A percentile compares a stretch with the other conserved stretches of the same genome.
These are phyloP conservation scores for Hypoxylon sp. DNA, from an alignment of 2,329 filamentous ascomycete genomes.

Conservation along the genomic window DNA sequence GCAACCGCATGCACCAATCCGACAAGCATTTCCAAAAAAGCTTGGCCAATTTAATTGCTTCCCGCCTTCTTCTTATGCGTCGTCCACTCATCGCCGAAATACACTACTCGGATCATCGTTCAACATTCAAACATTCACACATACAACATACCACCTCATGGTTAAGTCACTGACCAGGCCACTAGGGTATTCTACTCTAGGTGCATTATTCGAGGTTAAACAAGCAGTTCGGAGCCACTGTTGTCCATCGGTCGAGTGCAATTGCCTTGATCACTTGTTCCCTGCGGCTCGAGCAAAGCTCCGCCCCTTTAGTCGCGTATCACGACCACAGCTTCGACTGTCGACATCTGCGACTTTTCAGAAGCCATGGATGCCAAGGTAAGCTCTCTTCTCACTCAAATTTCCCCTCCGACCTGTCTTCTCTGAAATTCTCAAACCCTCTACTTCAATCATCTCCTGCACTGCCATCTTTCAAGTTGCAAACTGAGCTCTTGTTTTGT, in stretches of 20 bases:
- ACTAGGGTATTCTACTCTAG: constrained; percentile 21
- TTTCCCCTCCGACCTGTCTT: constrained; percentile 8
- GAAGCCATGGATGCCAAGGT: constrained; percentile 47
- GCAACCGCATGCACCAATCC: neutral
- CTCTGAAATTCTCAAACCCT: too few species aligned
- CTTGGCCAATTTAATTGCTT: constrained; percentile 15
- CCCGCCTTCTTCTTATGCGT: neutral
- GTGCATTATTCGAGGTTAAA: neutral
- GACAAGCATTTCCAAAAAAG: neutral
- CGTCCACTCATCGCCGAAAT: neutral
- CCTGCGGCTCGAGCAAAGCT: constrained; percentile 32
- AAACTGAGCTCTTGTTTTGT: constrained; percentile 8
- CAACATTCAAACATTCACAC: neutral
- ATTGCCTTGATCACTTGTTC: constrained; percentile 1
- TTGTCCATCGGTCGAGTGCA: neutral
- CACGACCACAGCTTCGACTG: constrained; percentile 18
- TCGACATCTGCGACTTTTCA: constrained; percentile 8
- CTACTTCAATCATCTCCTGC: neutral
- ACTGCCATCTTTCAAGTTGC: constrained; percentile 1
- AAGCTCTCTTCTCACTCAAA: constrained; percentile 29
- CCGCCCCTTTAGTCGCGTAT: constrained; percentile 23
- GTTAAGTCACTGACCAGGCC: constrained; percentile 2
- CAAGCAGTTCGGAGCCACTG: neutral
- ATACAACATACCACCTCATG: constrained; percentile 10
- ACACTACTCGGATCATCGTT: neutral